Conservation (phyloP, 257 asterid genomes). For the Rhazya stricta region DNA sequence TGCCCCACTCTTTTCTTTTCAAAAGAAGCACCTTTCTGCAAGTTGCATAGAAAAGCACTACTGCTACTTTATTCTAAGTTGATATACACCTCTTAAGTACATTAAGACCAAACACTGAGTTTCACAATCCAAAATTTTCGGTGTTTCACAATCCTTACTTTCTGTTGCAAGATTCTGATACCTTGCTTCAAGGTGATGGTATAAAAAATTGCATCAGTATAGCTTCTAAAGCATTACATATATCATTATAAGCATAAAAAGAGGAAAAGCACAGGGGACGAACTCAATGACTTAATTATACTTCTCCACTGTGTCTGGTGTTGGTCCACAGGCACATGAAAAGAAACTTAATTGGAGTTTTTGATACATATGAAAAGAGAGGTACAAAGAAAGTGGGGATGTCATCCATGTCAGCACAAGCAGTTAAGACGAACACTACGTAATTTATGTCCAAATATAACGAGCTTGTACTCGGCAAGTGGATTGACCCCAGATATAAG, state of each 20-base stretch:
- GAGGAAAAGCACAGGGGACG: neutral
- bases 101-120: constrained; percentile 17
- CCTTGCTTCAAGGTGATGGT: constrained; percentile 13
- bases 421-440: constrained; percentile 1
- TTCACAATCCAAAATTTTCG: constrained; percentile 9
- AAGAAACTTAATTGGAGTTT: constrained; percentile 15
- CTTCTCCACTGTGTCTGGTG: constrained; percentile 10
- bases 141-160: constrained; percentile 4
- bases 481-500: constrained; percentile 2
- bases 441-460: neutral
- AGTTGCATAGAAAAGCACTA: constrained; percentile 32
- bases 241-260: constrained; percentile 3
- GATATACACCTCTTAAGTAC: constrained; percentile 24
- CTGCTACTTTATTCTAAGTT: constrained; percentile 30
- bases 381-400: constrained; percentile 7
- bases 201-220: constrained; percentile 2
- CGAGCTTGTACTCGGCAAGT: neutral
- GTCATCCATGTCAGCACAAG: constrained; percentile 4
- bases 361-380: constrained; percentile 10
- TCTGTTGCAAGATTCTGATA: constrained; percentile 24
- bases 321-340: constrained; percentile 7
- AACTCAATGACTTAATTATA: constrained; percentile 1
- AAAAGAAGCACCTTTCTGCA: constrained; percentile 28
- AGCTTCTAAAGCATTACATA: neutral
- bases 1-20: constrained; percentile 30